Percentiles rank a stretch among this genome's conserved stretches.
phyloP scores from a whole-genome alignment of 495 filamentous ascomycete genomes.

The Podospora fimiseda region DNA sequence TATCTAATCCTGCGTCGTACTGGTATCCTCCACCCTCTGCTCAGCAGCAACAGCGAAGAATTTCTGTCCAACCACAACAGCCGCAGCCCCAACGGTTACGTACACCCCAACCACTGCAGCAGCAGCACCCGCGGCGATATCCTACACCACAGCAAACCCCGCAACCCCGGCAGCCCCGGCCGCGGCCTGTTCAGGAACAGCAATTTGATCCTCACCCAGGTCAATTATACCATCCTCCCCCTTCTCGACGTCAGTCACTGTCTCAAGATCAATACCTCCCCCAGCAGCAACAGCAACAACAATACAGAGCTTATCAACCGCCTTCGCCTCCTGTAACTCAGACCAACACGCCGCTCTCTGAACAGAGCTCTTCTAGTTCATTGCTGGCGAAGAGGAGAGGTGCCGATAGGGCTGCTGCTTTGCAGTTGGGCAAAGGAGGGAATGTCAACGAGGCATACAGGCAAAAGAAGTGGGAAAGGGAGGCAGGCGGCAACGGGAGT shows the following conservation, averaged over 20 bases:
- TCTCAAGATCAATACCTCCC: background rate
- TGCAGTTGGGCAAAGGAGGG: conserved; percentile 22
- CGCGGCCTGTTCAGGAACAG: background rate
- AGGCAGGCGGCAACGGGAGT: conserved; percentile 4
- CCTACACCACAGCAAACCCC: conserved; percentile 1
- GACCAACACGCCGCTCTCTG: background rate
- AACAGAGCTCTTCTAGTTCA: conserved; percentile 16
- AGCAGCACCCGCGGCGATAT: conserved; percentile 3
- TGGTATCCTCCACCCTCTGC: conserved; percentile 8
- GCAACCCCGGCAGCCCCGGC: conserved; percentile 11
- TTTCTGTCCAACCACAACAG: conserved; percentile 6
- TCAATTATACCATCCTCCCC: background rate
- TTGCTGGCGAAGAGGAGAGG: conserved; percentile 47
- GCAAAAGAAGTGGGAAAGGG: conserved; percentile 17
- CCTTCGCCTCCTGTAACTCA: background rate
- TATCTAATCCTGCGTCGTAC: conserved; percentile 13
- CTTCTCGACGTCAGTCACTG: too few relatives aligned
- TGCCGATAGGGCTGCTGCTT: conserved; percentile 36
- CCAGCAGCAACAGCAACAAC: conserved; percentile 3
- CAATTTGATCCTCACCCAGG: background rate
- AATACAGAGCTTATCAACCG: background rate
- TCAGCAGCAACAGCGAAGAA: conserved; percentile 2
- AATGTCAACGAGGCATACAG: conserved; percentile 5
- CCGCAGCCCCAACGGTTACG: conserved; percentile 5
- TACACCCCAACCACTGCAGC: too few relatives aligned